Evolutionary conservation across 2,329 filamentous ascomycete genomes (phyloP), one percentile per base, ranked within the genome.

Genomic region (Ascochyta fabae): DNA sequence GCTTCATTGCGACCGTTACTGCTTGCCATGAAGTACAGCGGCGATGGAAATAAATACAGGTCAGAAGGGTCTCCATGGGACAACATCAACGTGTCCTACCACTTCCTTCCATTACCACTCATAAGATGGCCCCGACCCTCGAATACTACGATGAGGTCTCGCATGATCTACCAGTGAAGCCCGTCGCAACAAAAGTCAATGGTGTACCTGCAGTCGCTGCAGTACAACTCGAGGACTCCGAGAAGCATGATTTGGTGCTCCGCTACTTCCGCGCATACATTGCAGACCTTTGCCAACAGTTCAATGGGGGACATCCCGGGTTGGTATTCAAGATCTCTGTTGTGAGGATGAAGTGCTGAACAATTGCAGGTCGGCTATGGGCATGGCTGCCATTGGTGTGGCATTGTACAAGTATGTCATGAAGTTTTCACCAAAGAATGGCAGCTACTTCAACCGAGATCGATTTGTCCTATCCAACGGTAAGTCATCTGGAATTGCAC

Each of bases 341-440:
- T 1, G 2, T 9, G 10, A 22, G 6, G 8, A 5, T n/a, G 9
- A 12, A n/a, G 26, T 40, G 13, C 23, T 43, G 10, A 49, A 8
- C 3, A n/a, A 6, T 16, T 6, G 24, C 31, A 47, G 63, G 19
- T 61, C 58, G 22, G 83, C 82, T 16, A 86, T 86, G 69, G 83
- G 84, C 34, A 86, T 87, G 77, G 84, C 84, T 22, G 84, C 83
- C 4, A 87, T 88, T 50, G 85, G 85, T 9, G 76, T 87, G 22
- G 81, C 84, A 0, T 68, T 87, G 3, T 88, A 82, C 80, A 87
- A 86, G 62, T 86, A 88, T 65, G 77, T 78, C 5, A 88, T 88
- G 86, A 77, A 78, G 41, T 88, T 86, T 64, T 79, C 82, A 2
- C 85, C 85, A 0, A 72, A 75, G n/a, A 80, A 81, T 36, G 81